A percentile compares a stretch with the other conserved stretches of the same genome.
phyloP scores from a whole-genome alignment of 2,329 filamentous ascomycete species.

The Elsinoe batatas region DNA sequence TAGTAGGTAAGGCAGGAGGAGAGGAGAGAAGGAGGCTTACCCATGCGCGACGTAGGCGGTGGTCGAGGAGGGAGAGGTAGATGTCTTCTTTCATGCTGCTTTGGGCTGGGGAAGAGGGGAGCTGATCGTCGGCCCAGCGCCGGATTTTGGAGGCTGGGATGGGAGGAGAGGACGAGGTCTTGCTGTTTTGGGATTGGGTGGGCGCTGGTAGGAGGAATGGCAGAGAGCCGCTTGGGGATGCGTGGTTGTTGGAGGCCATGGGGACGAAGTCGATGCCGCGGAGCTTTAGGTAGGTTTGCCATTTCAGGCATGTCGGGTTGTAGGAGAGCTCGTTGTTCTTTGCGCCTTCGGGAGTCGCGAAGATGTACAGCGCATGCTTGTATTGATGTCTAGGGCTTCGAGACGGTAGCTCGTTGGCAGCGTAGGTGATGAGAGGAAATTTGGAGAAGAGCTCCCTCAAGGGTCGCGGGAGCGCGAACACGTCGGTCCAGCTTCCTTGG shows the following conservation, averaged over 20 bases:
- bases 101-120: slow-evolving; percentile 20
- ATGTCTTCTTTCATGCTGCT: slow-evolving; percentile 51
- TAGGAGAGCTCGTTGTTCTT: slow-evolving; percentile 58
- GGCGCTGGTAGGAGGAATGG: slow-evolving; percentile 66
- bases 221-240: slow-evolving; percentile 76
- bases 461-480: slow-evolving; percentile 57
- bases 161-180: slow-evolving; percentile 29
- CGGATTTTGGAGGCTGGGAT: slow-evolving; percentile 57
- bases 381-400: slow-evolving; percentile 41
- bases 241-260: slow-evolving; percentile 77
- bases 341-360: slow-evolving; percentile 57
- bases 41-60: slow-evolving; percentile 76
- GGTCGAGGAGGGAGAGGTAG: slow-evolving; percentile 68
- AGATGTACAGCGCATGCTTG: slow-evolving; percentile 62
- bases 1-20: slow-evolving; percentile 1
- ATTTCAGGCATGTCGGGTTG: slow-evolving; percentile 89
- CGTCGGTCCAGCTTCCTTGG: slow-evolving; percentile 16
- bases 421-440: slow-evolving; percentile 70
- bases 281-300: slow-evolving; percentile 88
- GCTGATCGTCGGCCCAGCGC: slow-evolving; percentile 52
- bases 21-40: slow-evolving; percentile 35
- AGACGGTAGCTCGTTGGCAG: slow-evolving; percentile 62
- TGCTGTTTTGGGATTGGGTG: slow-evolving; percentile 15
- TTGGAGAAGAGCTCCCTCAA: slow-evolving; percentile 74
- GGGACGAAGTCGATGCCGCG: slow-evolving; percentile 57